A percentile compares a stretch with the other conserved stretches of the same genome.
These are phyloP conservation scores for Fusarium stilboides DNA, from an alignment of 2,329 filamentous ascomycete species.

Conservation along the genomic window DNA sequence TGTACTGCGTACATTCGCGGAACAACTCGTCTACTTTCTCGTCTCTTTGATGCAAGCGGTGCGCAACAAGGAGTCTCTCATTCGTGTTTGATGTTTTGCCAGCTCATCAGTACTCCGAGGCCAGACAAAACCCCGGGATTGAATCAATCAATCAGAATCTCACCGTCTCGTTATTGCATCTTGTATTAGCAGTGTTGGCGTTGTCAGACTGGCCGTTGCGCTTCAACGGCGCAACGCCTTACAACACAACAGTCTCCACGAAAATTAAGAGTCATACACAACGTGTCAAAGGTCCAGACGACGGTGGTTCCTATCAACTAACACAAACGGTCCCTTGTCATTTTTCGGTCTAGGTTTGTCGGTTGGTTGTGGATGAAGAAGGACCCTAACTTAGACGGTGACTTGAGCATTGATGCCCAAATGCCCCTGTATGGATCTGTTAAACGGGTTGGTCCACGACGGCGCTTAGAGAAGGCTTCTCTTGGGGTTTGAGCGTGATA, in stretches of 20 bases:
- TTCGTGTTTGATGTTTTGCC: slow-evolving; percentile 25
- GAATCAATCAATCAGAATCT: slow-evolving; percentile 5
- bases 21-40: slow-evolving; percentile 2
- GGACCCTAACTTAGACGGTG: slow-evolving; percentile 16
- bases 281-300: slow-evolving; percentile 38
- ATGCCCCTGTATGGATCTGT: slow-evolving; percentile 32
- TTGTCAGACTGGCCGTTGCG: neutral
- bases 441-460: slow-evolving; percentile 38
- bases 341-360: neutral
- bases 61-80: slow-evolving; percentile 17
- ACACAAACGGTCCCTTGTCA: slow-evolving; percentile 20
- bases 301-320: slow-evolving; percentile 25
- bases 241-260: slow-evolving; percentile 2
- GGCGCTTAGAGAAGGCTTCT: slow-evolving; percentile 37
- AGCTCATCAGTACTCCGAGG: slow-evolving; percentile 33
- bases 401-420: slow-evolving; percentile 43
- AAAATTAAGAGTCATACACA: slow-evolving; percentile 39
- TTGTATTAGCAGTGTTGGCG: neutral
- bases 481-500: slow-evolving; percentile 3
- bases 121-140: slow-evolving; percentile 18
- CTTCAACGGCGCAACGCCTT: neutral
- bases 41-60: slow-evolving; percentile 14
- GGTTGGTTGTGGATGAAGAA: slow-evolving; percentile 29
- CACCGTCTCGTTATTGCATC: slow-evolving; percentile 19
- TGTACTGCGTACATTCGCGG: slow-evolving; percentile 3